A percentile compares a stretch with the other conserved stretches of the same genome.
Conservation (phyloP, 2,329 filamentous ascomycete species). For the Venturia effusa region DNA sequence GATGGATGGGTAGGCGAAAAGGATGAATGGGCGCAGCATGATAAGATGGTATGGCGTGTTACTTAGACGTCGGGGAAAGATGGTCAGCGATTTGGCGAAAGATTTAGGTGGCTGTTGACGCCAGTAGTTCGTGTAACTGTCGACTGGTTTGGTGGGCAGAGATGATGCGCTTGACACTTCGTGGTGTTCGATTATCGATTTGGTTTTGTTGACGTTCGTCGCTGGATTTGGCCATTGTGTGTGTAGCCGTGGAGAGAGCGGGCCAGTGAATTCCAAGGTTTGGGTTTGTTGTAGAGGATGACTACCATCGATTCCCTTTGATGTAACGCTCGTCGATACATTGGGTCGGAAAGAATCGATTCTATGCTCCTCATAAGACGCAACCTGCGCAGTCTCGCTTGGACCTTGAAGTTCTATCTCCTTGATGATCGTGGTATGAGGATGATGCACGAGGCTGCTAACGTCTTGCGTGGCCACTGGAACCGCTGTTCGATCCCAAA, state of each 20-base stretch:
- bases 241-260: background rate
- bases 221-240: background rate
- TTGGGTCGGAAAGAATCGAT: background rate
- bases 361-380: background rate
- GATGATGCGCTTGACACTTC: background rate
- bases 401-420: background rate
- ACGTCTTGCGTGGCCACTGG: conserved; percentile 17
- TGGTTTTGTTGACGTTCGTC: background rate
- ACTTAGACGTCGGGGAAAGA: conserved; percentile 68
- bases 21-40: conserved; percentile 67
- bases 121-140: conserved; percentile 27
- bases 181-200: background rate
- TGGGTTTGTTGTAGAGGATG: background rate
- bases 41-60: conserved; percentile 72
- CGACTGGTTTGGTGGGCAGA: background rate
- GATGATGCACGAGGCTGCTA: background rate
- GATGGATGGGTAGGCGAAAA: conserved; percentile 78
- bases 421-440: background rate
- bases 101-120: conserved; percentile 56
- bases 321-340: background rate
- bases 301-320: background rate
- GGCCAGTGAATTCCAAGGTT: background rate
- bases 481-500: conserved; percentile 77
- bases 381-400: background rate
- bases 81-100: conserved; percentile 61